Percentiles rank a stretch among this genome's conserved stretches.
phyloP scores from a whole-genome alignment of 305 asterid species.

The Fraxinus floribunda region DNA sequence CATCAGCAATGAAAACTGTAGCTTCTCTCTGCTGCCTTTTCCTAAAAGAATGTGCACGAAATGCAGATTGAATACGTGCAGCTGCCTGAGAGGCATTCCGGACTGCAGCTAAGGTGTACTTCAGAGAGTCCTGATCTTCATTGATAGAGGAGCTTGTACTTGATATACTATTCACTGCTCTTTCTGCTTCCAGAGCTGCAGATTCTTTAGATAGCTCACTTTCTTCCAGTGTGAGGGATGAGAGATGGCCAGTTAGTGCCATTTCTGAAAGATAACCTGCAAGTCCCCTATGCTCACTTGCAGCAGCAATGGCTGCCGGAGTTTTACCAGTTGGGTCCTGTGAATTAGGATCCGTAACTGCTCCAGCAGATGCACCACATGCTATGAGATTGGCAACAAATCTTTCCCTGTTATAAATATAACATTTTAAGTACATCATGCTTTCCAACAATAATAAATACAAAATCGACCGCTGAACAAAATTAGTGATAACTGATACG shows the following conservation, averaged over 20 bases:
- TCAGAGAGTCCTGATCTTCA: slow-evolving; percentile 71
- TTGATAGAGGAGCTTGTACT: slow-evolving; percentile 31
- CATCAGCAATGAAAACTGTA: slow-evolving; percentile 22
- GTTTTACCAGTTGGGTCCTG: slow-evolving; percentile 77
- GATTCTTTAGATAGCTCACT: slow-evolving; percentile 75
- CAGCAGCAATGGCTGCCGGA: slow-evolving; percentile 76
- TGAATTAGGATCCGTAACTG: slow-evolving; percentile 85
- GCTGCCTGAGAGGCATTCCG: slow-evolving; percentile 92
- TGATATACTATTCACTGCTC: slow-evolving; percentile 52
- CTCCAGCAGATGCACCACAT: slow-evolving; percentile 89
- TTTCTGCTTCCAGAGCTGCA: slow-evolving; percentile 87
- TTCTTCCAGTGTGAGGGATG: slow-evolving; percentile 72
- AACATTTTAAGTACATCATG: slow-evolving; percentile 4
- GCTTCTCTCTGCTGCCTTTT: slow-evolving; percentile 65
- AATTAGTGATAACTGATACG: neutral
- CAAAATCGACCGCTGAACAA: neutral
- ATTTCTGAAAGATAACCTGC: slow-evolving; percentile 97
- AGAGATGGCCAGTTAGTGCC: slow-evolving; percentile 79
- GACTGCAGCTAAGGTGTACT: slow-evolving; percentile 73
- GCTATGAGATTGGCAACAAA: slow-evolving; percentile 95
- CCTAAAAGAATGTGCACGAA: slow-evolving; percentile 91
- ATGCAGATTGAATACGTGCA: slow-evolving; percentile 94
- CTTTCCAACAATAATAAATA: neutral
- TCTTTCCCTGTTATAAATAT: slow-evolving; percentile 66
- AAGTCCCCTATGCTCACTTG: slow-evolving; percentile 73